Conservation (phyloP, 768 basidiomycete genomes). For the Amanita subjunquillea region DNA sequence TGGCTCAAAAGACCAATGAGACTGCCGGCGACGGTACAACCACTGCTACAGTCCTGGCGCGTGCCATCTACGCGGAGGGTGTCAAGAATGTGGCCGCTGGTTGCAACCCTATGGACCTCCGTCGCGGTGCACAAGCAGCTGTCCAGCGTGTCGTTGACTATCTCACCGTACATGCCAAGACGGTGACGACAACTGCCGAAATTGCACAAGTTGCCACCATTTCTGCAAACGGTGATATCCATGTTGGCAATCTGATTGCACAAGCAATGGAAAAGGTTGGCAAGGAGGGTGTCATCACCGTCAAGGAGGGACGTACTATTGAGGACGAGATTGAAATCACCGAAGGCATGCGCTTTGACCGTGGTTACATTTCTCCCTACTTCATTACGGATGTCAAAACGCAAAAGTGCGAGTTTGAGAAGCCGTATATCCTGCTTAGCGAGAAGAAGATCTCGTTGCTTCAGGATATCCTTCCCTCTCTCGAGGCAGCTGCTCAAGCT, state of each 20-base stretch:
- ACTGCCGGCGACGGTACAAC: slow-evolving; percentile 97
- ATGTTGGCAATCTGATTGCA: slow-evolving; percentile 91
- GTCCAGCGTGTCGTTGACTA: slow-evolving; percentile 92
- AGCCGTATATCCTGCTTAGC: slow-evolving; percentile 84
- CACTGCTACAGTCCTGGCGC: slow-evolving; percentile 93
- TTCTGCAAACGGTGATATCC: slow-evolving; percentile 70
- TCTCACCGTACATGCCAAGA: slow-evolving; percentile 80
- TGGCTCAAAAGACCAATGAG: slow-evolving; percentile 95
- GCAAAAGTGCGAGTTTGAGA: slow-evolving; percentile 95
- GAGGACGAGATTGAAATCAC: slow-evolving; percentile 99
- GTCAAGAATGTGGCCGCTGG: slow-evolving; percentile 99
- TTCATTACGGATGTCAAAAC: slow-evolving; percentile 97
- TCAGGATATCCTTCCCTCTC: slow-evolving; percentile 90
- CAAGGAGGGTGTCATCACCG: slow-evolving; percentile 99
- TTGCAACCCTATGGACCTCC: slow-evolving; percentile 99
- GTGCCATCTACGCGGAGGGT: slow-evolving; percentile 96
- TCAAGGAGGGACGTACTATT: slow-evolving; percentile 97
- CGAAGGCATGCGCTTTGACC: slow-evolving; percentile 99
- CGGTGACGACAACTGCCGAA: slow-evolving; percentile 94
- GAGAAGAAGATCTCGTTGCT: slow-evolving; percentile 97
- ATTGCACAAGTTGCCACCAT: slow-evolving; percentile 99
- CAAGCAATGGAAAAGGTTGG: slow-evolving; percentile 99
- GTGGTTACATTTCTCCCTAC: slow-evolving; percentile 96
- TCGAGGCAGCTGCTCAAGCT: slow-evolving; percentile 71
- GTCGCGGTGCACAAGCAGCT: slow-evolving; percentile 94